Evolutionary conservation across 2,329 filamentous ascomycete species (phyloP).

Genomic region (Colletotrichum scovillei): DNA sequence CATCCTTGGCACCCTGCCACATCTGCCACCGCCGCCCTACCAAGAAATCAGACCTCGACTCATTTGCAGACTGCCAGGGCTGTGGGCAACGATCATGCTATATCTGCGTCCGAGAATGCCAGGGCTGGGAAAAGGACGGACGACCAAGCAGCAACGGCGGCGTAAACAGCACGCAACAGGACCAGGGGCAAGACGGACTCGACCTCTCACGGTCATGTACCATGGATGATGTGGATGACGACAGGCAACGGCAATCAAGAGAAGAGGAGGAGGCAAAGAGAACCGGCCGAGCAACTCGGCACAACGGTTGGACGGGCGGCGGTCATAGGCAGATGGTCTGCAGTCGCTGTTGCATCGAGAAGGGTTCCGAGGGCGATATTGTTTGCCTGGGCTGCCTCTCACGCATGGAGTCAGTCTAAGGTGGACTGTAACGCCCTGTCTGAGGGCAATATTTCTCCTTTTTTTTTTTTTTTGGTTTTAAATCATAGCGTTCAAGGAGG

Average conservation of each 20-base stretch:
- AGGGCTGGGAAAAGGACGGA: slow-evolving; percentile 53
- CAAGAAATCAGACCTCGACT: slow-evolving; percentile 73
- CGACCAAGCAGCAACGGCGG: slow-evolving; percentile 37
- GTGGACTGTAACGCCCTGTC: no score
- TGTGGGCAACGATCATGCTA: slow-evolving; percentile 74
- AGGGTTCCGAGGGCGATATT: slow-evolving; percentile 71
- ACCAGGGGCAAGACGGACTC: slow-evolving; percentile 31
- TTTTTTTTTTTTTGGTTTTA: neutral
- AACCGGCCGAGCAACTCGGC: neutral
- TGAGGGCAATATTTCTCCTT: neutral
- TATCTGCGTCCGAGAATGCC: slow-evolving; percentile 75
- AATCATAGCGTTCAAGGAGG: slow-evolving; percentile 10
- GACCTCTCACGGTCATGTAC: slow-evolving; percentile 57
- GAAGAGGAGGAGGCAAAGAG: slow-evolving; percentile 12
- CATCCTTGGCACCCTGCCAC: slow-evolving; percentile 68
- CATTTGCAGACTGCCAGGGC: slow-evolving; percentile 71
- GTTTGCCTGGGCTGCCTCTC: slow-evolving; percentile 73
- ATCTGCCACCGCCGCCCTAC: slow-evolving; percentile 75
- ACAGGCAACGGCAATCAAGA: slow-evolving; percentile 32
- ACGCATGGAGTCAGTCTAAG: slow-evolving; percentile 52
- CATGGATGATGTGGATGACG: slow-evolving; percentile 61
- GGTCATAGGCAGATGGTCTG: slow-evolving; percentile 69
- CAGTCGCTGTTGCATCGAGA: slow-evolving; percentile 76
- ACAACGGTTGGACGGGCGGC: slow-evolving; percentile 50
- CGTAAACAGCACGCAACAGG: slow-evolving; percentile 2